Evolutionary conservation across 306 rosid species (phyloP).

Genomic region (Cucurbita moschata): DNA sequence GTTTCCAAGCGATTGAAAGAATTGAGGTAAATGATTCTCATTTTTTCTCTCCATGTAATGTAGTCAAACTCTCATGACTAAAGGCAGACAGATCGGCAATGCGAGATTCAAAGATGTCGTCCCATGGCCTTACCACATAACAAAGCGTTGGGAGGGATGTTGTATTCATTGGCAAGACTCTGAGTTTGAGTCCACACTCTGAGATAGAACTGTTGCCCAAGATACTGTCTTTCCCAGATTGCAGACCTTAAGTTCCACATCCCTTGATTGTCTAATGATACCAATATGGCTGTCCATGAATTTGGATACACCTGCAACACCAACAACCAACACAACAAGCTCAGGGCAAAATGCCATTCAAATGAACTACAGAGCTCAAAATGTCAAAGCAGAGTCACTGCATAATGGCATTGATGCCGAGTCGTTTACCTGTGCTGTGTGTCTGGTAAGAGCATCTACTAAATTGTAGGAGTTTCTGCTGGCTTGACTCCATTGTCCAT

Average conservation of each 20-base stretch:
- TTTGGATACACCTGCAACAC: conserved; percentile 67
- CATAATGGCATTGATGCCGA: background rate
- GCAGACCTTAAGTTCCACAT: conserved; percentile 98
- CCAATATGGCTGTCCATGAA: conserved; percentile 73
- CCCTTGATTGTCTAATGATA: conserved; percentile 90
- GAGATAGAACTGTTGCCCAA: conserved; percentile 80
- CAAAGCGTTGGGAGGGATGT: conserved; percentile 55
- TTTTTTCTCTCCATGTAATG: background rate
- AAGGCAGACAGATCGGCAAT: background rate
- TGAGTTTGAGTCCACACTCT: conserved; percentile 61
- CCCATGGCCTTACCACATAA: conserved; percentile 82
- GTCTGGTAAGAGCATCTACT: conserved; percentile 79
- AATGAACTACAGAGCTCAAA: background rate
- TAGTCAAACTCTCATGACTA: conserved; percentile 57
- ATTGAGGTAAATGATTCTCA: background rate
- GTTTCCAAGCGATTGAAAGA: background rate
- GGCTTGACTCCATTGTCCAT: conserved; percentile 55
- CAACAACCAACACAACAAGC: background rate
- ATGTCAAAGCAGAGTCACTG: background rate
- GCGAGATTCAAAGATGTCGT: conserved; percentile 17
- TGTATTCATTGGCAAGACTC: conserved; percentile 64
- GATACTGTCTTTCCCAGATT: conserved; percentile 84
- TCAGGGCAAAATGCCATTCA: background rate
- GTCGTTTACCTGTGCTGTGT: conserved; percentile 68
- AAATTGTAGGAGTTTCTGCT: conserved; percentile 55